Base-by-base conservation (phyloP, 1,139 yeast species). In the Zygosaccharomyces sapae region DNA sequence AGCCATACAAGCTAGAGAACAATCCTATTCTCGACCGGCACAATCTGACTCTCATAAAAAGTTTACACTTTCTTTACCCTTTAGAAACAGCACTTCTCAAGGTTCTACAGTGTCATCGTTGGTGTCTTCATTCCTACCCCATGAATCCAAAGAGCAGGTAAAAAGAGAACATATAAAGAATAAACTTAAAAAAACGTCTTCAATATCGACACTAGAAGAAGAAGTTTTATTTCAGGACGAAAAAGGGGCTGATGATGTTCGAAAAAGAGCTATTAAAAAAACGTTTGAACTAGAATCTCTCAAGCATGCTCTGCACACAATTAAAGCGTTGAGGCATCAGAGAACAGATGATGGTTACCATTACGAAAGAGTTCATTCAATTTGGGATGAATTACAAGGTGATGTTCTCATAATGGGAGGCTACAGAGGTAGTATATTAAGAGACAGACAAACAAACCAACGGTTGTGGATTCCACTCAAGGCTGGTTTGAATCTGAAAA, bases 391-490 rank as follows among this genome's bases (percentile, higher is more conserved):
- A 27, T 59, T 87, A 1, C 81, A 79, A 16, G 96, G 96, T 2
- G 88, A 88, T 58, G 75, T 89, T 1, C 79, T 89, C 1, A 72
- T 89, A 1, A 52, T 89, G 66, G 96, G 97, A 2, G 97, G 97
- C 0, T 89, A 86, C 65, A 72, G 97, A 58, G 97, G 97, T 1
- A 81, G 89, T 25, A 77, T 84, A n/a, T 67, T 89, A 46, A 66
- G 94, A 41, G 94, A 86, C 58, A 61, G 78, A 0, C 72, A 71
- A 29, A 83, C 95, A 0, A 69, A 73, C 13, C 77, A 82, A 51
- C 71, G 92, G 44, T 77, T 86, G 1, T 89, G 97, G 97, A 79
- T 89, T 30, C 97, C 97, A 0, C 64, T 88, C 29, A 84, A 85
- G 58, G 96, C 94, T 0, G 96, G 96, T 0, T 75, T 89, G 46